phyloP scores from a whole-genome alignment of 176 grass and related monocot genomes.

The Areca catechu region DNA sequence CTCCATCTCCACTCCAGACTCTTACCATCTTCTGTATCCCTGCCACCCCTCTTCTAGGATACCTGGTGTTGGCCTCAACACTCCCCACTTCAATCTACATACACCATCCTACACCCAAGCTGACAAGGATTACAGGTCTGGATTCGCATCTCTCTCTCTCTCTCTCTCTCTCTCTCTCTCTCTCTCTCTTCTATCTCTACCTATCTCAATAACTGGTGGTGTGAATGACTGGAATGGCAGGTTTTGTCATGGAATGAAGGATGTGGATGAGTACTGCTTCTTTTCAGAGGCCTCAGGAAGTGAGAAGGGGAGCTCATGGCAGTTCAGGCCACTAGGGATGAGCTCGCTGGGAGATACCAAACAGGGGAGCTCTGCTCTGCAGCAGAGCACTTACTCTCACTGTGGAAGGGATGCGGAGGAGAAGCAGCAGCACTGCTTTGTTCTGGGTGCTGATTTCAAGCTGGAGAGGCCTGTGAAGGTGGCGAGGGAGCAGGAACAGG shows the following conservation, averaged over 20 bases:
- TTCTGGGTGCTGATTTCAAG: conserved; percentile 59
- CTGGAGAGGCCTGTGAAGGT: conserved; percentile 45
- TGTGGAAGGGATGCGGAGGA: conserved; percentile 2
- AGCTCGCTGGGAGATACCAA: conserved; percentile 8
- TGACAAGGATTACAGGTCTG: conserved; percentile 30
- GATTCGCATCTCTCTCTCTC: background rate
- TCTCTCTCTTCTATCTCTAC: background rate
- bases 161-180: background rate
- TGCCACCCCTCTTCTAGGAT: background rate
- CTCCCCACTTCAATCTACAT: conserved; percentile 38
- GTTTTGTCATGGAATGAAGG: conserved; percentile 48
- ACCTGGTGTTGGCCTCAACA: conserved; percentile 4
- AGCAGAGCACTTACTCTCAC: conserved; percentile 1
- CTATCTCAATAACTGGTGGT: background rate
- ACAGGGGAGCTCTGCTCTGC: too few species aligned
- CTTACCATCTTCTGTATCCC: background rate
- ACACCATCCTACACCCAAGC: conserved; percentile 34
- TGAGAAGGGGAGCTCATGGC: conserved; percentile 56
- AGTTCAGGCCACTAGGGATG: conserved; percentile 67
- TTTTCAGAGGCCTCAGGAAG: conserved; percentile 47
- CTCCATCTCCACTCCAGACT: conserved; percentile 3
- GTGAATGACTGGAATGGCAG: conserved; percentile 23
- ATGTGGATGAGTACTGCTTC: conserved; percentile 69
- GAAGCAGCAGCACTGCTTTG: conserved; percentile 87
- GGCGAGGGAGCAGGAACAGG: conserved; percentile 5